Evolutionary conservation across 345 rosid genomes (phyloP), one percentile per base, ranked within the genome.

Genomic region (Acer saccharum): DNA sequence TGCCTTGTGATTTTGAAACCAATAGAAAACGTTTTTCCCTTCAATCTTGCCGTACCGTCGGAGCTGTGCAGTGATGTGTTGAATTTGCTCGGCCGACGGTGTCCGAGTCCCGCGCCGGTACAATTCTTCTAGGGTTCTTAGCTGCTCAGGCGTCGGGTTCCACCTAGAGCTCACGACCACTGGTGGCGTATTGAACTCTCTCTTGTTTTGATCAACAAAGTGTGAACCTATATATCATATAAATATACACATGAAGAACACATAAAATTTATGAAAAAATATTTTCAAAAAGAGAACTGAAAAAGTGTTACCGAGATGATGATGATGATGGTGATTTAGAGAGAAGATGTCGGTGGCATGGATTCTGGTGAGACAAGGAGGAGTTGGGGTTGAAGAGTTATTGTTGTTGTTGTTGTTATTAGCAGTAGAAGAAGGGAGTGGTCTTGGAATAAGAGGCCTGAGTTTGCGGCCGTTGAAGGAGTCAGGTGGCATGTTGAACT

Each of bases 1-100:
- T 7, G 99, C 98, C 88, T 95, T 95, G 81, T 95, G 99, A 78
- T 95, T 95, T 77, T 95, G 99, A 69, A 95, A 95, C 99, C 99
- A 95, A 83, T 95, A 95, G 79, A 95, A 95, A 29, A 95, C 98
- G 70, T 95, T 95, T 81, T 95, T 95, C 44, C 99, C 99, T 89
- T 95, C 99, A 10, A 95, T 95, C 87, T 91, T 95, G 0, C 99
- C 99, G 67, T 87, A 95, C 6, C 96, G 80, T 12, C 94, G 87
- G 27, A 95, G 94, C 86, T 93, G 97, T 10, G 90, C 83, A 1
- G 99, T 92, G 58, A 95, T 95, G 71, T 89, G 91, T 79, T 95
- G 98, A 79, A 95, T 95, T 77, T 95, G 93, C 35, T 95, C 99
- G 0, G 99, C 93, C 1, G 97, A 83, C 6, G 99, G 99, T 5